Conservation (phyloP, 148 eudicot species). For the Amaranthus palmeri region DNA sequence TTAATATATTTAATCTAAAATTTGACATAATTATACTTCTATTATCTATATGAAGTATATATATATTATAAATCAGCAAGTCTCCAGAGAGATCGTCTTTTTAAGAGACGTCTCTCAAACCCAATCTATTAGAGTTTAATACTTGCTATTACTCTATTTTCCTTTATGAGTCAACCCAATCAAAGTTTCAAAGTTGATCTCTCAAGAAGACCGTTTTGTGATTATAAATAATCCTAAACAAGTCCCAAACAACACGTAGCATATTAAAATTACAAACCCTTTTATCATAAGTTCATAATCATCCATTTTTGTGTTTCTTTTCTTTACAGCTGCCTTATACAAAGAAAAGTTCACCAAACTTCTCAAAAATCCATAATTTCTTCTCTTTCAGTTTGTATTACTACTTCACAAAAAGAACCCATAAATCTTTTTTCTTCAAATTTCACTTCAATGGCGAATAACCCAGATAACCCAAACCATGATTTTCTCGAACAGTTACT, state of each 20-base stretch:
- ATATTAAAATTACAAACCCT: neutral
- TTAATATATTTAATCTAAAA: too few species aligned
- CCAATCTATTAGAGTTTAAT: too few species aligned
- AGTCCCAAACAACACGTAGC: constrained; percentile 11
- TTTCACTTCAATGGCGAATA: constrained; percentile 34
- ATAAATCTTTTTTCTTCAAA: neutral
- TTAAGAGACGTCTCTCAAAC: too few species aligned
- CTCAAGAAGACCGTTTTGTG: too few species aligned
- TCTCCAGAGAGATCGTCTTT: too few species aligned
- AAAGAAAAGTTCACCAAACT: constrained; percentile 1
- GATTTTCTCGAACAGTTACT: constrained; percentile 55
- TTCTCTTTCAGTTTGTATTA: neutral
- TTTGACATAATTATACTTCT: too few species aligned
- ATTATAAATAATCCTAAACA: constrained; percentile 9
- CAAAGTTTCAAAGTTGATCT: too few species aligned
- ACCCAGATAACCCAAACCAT: constrained; percentile 39
- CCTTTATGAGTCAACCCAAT: too few species aligned
- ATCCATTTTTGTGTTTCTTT: neutral
- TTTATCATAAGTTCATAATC: neutral
- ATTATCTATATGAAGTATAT: too few species aligned
- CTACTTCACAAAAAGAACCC: constrained; percentile 13
- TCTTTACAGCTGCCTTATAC: constrained; percentile 14
- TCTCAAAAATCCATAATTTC: constrained; percentile 15
- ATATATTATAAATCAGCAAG: too few species aligned
- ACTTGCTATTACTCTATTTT: too few species aligned